phyloP scores from a whole-genome alignment of 1,284 basidiomycete genomes.

The Cutaneotrichosporon cutaneum region DNA sequence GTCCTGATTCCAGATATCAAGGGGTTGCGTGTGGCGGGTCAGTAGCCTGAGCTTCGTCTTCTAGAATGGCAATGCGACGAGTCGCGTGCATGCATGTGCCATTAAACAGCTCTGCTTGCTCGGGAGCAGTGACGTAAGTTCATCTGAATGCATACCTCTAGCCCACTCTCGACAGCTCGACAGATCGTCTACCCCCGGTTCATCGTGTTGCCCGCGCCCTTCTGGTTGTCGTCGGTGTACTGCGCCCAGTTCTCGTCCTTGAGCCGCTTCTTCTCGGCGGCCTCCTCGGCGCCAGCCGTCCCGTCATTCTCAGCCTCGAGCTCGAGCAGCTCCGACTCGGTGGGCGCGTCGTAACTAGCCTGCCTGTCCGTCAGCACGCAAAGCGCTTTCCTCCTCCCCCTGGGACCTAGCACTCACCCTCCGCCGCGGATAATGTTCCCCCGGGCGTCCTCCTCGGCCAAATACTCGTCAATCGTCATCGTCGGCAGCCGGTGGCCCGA shows the following conservation, averaged over 20 bases:
- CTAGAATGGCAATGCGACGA: no score
- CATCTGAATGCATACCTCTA: background rate
- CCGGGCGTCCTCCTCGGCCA: constrained; percentile 76
- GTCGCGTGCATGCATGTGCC: no score
- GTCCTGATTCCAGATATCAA: no score
- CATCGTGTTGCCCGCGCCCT: constrained; percentile 90
- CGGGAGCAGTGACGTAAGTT: no score
- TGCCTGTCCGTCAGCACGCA: constrained; percentile 57
- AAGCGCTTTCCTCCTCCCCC: no score
- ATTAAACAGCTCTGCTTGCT: no score
- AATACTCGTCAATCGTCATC: constrained; percentile 95
- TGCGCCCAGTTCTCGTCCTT: constrained; percentile 85
- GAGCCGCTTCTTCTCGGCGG: constrained; percentile 69
- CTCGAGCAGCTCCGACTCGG: constrained; percentile 71
- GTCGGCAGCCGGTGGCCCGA: constrained; percentile 85
- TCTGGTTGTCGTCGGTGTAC: constrained; percentile 75
- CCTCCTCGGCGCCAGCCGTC: constrained; percentile 65
- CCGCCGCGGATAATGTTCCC: constrained; percentile 85
- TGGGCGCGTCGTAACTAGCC: constrained; percentile 65
- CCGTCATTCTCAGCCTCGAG: constrained; percentile 83
- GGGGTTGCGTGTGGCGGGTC: no score
- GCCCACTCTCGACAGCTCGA: no score
- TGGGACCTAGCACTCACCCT: constrained; percentile 61
- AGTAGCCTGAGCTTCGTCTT: no score
- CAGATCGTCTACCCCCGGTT: constrained; percentile 67